Evolutionary conservation across 2,329 filamentous ascomycete species (phyloP), one percentile per base, ranked within the genome.

Genomic region (Colletotrichum phormii): DNA sequence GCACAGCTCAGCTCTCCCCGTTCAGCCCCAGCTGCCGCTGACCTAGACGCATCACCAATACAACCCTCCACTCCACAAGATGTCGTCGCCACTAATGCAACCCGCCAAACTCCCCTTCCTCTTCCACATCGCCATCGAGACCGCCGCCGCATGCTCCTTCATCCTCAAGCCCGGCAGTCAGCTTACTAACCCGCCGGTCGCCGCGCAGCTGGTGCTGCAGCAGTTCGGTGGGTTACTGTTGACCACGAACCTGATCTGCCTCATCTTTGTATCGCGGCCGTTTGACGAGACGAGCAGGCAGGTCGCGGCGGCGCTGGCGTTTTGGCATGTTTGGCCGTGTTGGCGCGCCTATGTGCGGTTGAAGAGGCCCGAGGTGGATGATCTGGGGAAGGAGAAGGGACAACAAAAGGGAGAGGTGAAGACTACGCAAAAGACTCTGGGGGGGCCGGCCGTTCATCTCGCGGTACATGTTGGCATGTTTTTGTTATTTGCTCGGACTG

Each of bases 261-360:
- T 86, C 3, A 71, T 79, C 15, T 78, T 86, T 53, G 73, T 82
- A 11, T 61, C 76, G 5, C 78, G 80, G 2, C 76, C 79, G 1
- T 77, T 82, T 57, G 80, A 83, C 73, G 67, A 78, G 4, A 79
- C 80, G 0, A 77, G 78, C 4, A 79, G 81, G 8, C 74, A 82
- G 24, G 75, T 85, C 1, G 82, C 84, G 0, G 74, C 81, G 0
- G 82, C 84, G 0, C 79, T 89, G 71, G 86, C 83, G 0, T 82
- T 83, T 26, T 89, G 88, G 78, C 87, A 89, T 69, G 53, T 84
- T 1, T 89, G 84, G 80, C 87, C 87, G 2, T 83, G 81, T 35
- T 80, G 83, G 60, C 81, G 87, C 42, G 87, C 87, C 0, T 80
- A 77, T 12, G 73, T 77, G 18, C 80, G 83, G 51, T 78, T 86